Evolutionary conservation across 2,329 filamentous ascomycete genomes (phyloP).

Genomic region (Fusarium sp.): DNA sequence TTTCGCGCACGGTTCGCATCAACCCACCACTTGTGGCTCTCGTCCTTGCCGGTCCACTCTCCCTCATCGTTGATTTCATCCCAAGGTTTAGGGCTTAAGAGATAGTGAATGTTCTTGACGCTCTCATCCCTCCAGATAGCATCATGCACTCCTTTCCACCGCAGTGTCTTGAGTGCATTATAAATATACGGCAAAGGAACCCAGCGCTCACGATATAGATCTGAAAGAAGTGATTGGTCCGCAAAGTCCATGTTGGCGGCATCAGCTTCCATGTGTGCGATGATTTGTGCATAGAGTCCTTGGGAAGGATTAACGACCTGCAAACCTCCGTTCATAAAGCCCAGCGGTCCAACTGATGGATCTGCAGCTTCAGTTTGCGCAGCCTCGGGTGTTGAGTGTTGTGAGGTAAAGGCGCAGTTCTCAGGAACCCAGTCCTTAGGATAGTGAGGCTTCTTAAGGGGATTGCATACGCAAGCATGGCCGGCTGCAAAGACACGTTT

Average conservation of each 20-base stretch:
- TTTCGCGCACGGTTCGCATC: conserved; percentile 61
- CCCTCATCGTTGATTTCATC: conserved; percentile 62
- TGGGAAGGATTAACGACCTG: conserved; percentile 67
- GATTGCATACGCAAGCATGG: conserved; percentile 90
- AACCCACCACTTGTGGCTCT: conserved; percentile 69
- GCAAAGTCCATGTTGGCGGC: conserved; percentile 66
- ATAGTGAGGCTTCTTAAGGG: conserved; percentile 82
- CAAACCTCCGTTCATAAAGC: conserved; percentile 64
- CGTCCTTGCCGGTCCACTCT: conserved; percentile 58
- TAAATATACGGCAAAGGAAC: conserved; percentile 70
- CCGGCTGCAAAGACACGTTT: conserved; percentile 81
- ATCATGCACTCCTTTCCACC: conserved; percentile 64
- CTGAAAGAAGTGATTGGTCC: conserved; percentile 69
- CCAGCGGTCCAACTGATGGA: conserved; percentile 61
- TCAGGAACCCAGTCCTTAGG: conserved; percentile 74
- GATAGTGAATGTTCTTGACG: conserved; percentile 73
- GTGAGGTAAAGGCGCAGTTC: conserved; percentile 70
- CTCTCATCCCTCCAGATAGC: conserved; percentile 68
- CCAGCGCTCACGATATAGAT: conserved; percentile 68
- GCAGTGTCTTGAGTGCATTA: conserved; percentile 73
- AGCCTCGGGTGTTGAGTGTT: conserved; percentile 60
- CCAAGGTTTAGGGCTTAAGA: conserved; percentile 73
- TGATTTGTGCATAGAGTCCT: conserved; percentile 63
- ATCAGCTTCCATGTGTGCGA: conserved; percentile 62
- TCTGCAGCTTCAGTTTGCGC: conserved; percentile 62